Evolutionary conservation across 192 early-diverging fungal genomes (phyloP).

Genomic region (Coemansia sp.): DNA sequence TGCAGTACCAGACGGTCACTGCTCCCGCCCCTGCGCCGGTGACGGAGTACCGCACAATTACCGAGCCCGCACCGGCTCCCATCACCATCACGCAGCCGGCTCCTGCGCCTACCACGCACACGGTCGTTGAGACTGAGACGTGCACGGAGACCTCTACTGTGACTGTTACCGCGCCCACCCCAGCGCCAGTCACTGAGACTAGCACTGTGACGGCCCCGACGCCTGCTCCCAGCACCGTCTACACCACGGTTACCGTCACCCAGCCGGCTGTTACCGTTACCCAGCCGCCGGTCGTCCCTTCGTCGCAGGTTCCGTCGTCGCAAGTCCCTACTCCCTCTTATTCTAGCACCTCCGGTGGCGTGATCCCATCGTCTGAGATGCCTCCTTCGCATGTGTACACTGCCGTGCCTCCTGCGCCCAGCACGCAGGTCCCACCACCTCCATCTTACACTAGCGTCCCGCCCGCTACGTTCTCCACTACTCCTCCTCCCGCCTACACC

Average conservation of each 20-base stretch:
- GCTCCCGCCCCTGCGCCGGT: conserved; percentile 33
- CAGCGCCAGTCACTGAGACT: conserved; percentile 33
- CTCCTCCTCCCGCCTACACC: conserved; percentile 2
- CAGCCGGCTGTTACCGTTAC: conserved; percentile 25
- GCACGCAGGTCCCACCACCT: neutral
- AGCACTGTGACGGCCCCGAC: conserved; percentile 21
- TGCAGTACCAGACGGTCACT: conserved; percentile 44
- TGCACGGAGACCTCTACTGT: conserved; percentile 20
- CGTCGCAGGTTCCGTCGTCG: neutral
- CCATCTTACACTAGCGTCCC: conserved; percentile 26
- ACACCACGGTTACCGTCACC: conserved; percentile 31
- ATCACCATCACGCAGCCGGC: conserved; percentile 32
- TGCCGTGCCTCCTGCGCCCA: conserved; percentile 17
- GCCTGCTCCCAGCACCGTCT: conserved; percentile 21
- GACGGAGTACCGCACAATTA: conserved; percentile 30
- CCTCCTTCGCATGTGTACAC: conserved; percentile 26
- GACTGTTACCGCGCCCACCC: conserved; percentile 25
- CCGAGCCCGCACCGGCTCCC: conserved; percentile 24
- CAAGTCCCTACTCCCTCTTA: neutral
- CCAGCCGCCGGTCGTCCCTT: conserved; percentile 17
- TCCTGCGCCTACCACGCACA: conserved; percentile 25
- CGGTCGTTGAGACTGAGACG: conserved; percentile 12
- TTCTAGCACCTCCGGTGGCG: neutral
- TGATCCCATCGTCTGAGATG: conserved; percentile 25
- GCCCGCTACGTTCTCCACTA: neutral